These are phyloP conservation scores for Backusella westeae DNA, from an alignment of 192 early-diverging fungal genomes.

Conservation along the genomic window DNA sequence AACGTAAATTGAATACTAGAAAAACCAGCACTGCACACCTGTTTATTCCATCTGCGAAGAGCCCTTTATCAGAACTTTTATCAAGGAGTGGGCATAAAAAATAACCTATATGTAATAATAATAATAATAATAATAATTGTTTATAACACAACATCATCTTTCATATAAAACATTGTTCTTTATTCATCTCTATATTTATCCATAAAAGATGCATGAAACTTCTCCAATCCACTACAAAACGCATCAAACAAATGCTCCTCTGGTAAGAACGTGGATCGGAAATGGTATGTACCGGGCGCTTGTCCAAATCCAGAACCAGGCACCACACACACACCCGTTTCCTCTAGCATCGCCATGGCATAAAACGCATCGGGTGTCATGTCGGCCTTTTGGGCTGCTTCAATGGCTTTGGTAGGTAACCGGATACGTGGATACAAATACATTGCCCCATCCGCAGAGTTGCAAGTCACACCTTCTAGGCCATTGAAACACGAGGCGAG, in stretches of 20 bases:
- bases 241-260: conserved; percentile 88
- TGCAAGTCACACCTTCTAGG: conserved; percentile 84
- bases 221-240: conserved; percentile 72
- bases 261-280: conserved; percentile 96
- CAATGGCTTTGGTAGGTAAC: conserved; percentile 75
- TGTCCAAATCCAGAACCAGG: conserved; percentile 94
- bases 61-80: not conserved
- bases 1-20: not conserved
- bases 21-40: not conserved
- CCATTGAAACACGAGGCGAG: conserved; percentile 78
- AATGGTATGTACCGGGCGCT: conserved; percentile 85
- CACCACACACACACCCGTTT: conserved; percentile 95
- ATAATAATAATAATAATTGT: not conserved
- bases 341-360: conserved; percentile 88
- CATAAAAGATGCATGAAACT: conserved; percentile 82
- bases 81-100: not conserved
- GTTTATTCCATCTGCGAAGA: not conserved
- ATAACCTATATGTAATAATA: not conserved
- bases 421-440: conserved; percentile 89
- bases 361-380: conserved; percentile 86
- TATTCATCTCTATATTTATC: conserved; percentile 57
- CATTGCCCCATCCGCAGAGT: conserved; percentile 91
- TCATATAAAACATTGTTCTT: no score
- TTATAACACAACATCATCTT: no score
- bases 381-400: conserved; percentile 63